Evolutionary conservation across 805 yeast genomes (phyloP), one percentile per base, ranked within the genome.

Genomic region (Saccharomycopsis lassenensis): DNA sequence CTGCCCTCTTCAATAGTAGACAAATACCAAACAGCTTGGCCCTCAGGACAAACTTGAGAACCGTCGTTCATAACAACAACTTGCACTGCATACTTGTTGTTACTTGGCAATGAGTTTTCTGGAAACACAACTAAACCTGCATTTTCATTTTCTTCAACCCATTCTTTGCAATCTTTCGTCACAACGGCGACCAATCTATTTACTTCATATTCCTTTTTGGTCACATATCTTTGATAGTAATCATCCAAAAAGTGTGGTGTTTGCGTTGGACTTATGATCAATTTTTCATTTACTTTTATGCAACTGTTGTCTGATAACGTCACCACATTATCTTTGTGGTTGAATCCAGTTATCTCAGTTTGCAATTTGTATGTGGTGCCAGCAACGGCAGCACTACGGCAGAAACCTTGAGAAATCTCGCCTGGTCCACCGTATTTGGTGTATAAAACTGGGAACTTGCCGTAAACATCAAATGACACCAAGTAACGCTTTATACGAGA

Each of bases 321-420:
- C 5, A 94, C 95, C 17, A 74, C 62, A 50, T 81, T 77, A 21
- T 72, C 61, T 19, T 55, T 59, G 24, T 78, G 73, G 54, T 89
- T 89, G 58, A 63, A 85, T 24, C 73, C 71, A 4, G 60, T 60
- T 35, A 89, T 57, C 26, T 66, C 61, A 11, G 91, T 78, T 52
- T 78, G 75, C 38, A 89, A 65, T 56, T 86, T 85, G 60, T 91
- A 89, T 23, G 93, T 84, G 37, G 96, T 80, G 37, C 97, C 97
- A 14, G 91, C 97, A 44, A 89, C 97, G 10, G 98, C 98, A 3
- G 97, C 97, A 40, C 94, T 81, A 49, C 98, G 70, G 60, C 96
- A 89, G 57, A 91, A 89, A 1, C 96, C 98, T 61, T 89, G 98
- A 11, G 94, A 77, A 19, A 89, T 63, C 58, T 89, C 98, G 36